Conservation (phyloP, 352 stramenopile genomes). For the Globisporangium takayamanum region DNA sequence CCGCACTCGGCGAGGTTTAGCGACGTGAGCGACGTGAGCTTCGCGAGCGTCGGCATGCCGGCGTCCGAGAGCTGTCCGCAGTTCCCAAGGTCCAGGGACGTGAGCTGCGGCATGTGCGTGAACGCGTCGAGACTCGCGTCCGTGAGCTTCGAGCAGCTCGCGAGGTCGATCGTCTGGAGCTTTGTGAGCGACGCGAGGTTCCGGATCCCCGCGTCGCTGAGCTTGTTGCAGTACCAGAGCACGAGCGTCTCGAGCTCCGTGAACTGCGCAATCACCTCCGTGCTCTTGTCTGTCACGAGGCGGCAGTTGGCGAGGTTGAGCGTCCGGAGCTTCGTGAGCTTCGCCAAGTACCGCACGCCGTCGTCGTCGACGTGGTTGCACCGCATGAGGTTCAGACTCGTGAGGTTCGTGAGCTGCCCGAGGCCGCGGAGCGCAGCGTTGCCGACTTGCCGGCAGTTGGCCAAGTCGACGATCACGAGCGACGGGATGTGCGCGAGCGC, state of each 20-base stretch:
- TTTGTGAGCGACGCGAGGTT: constrained; percentile 34
- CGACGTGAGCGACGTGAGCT: constrained; percentile 48
- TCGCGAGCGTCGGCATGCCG: constrained; percentile 40
- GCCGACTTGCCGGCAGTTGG: constrained; percentile 71
- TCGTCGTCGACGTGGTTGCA: constrained; percentile 65
- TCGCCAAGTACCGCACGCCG: constrained; percentile 36
- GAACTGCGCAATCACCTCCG: constrained; percentile 36
- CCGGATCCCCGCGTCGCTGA: constrained; percentile 54
- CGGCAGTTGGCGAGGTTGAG: constrained; percentile 82
- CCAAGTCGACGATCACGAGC: constrained; percentile 59
- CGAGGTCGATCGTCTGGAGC: constrained; percentile 64
- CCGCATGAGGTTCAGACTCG: constrained; percentile 74
- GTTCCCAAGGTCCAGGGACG: constrained; percentile 76
- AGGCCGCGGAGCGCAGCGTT: constrained; percentile 52
- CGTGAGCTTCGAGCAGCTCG: constrained; percentile 66
- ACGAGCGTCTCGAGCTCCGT: constrained; percentile 52
- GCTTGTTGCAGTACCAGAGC: constrained; percentile 83
- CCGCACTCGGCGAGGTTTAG: constrained; percentile 69
- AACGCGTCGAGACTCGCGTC: constrained; percentile 47
- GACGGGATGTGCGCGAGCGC: constrained; percentile 28
- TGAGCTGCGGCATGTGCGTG: constrained; percentile 39
- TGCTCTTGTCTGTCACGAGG: constrained; percentile 53
- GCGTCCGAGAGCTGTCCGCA: constrained; percentile 64
- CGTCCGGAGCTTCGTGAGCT: constrained; percentile 44
- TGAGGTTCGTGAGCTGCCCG: constrained; percentile 48